Conservation (phyloP, 1,284 basidiomycete species). For the Stygiomarasmius scandens region DNA sequence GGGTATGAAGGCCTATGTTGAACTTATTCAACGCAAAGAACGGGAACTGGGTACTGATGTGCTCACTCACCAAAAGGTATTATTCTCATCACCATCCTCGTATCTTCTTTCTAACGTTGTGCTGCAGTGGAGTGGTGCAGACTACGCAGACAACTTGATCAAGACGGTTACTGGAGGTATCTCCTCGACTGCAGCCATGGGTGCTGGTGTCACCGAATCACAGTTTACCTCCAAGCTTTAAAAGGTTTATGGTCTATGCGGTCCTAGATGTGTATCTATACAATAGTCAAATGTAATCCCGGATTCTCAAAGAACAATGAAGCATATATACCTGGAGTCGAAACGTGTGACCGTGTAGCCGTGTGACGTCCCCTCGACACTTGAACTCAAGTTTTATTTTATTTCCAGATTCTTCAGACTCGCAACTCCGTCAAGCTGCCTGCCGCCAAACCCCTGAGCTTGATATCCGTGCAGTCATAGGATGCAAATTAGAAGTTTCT, state of each 20-base stretch:
- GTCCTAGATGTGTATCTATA: neutral
- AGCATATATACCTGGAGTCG: no score
- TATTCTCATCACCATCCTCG: slow-evolving; percentile 1
- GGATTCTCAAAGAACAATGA: no score
- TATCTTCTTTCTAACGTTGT: slow-evolving; percentile 5
- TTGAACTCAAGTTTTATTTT: no score
- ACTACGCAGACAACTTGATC: slow-evolving; percentile 89
- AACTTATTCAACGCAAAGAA: slow-evolving; percentile 84
- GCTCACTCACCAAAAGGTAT: slow-evolving; percentile 83
- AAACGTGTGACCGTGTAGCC: no score
- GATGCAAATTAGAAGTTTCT: no score
- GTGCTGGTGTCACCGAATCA: slow-evolving; percentile 88
- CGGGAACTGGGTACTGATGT: slow-evolving; percentile 91
- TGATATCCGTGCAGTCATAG: no score
- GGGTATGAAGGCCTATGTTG: slow-evolving; percentile 91
- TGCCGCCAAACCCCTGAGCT: no score
- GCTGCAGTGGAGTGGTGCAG: slow-evolving; percentile 88
- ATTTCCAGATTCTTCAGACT: no score
- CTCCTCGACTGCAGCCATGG: slow-evolving; percentile 96
- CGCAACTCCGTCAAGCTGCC: no score
- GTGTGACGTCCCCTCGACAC: no score
- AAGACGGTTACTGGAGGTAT: slow-evolving; percentile 95
- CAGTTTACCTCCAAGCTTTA: slow-evolving; percentile 61
- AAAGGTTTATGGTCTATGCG: no score
- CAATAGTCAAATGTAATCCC: neutral